Evolutionary conservation across 169 alveolate species (phyloP).

Genomic region (Babesia bovis): DNA sequence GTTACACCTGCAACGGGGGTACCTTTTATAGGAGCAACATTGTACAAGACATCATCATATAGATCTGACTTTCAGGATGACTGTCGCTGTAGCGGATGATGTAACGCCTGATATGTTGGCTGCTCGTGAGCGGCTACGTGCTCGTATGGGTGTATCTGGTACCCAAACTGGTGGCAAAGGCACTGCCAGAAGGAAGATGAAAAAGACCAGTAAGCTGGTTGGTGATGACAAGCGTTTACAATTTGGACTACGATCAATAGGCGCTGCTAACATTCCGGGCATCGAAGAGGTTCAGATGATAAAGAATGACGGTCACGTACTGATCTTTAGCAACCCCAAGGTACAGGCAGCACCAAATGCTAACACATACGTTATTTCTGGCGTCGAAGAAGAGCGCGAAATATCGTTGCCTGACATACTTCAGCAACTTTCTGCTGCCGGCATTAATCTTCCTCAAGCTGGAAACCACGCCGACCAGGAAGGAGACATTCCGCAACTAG

Average conservation of each 20-base stretch:
- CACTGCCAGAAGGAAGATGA: conserved; percentile 91
- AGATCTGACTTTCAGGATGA: conserved; percentile 13
- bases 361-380: conserved; percentile 92
- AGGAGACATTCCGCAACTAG: conserved; percentile 78
- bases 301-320: conserved; percentile 90
- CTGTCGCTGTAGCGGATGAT: conserved; percentile 60
- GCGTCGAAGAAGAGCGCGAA: conserved; percentile 88
- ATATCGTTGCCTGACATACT: conserved; percentile 79
- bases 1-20: too few species aligned
- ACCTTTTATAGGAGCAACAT: too few species aligned
- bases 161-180: conserved; percentile 96
- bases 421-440: conserved; percentile 77
- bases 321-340: conserved; percentile 91
- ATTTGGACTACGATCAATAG: conserved; percentile 87
- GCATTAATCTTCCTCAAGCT: conserved; percentile 71
- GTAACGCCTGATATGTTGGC: conserved; percentile 87
- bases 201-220: conserved; percentile 85
- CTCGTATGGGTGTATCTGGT: conserved; percentile 86
- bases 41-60: too few species aligned
- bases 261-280: conserved; percentile 91
- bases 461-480: conserved; percentile 63
- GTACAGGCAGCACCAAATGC: conserved; percentile 91
- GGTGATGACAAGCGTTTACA: conserved; percentile 92
- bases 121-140: conserved; percentile 92
- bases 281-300: conserved; percentile 94